Base-by-base conservation (phyloP, 352 stramenopile genomes). In the Phytophthora macrochlamydospora region DNA sequence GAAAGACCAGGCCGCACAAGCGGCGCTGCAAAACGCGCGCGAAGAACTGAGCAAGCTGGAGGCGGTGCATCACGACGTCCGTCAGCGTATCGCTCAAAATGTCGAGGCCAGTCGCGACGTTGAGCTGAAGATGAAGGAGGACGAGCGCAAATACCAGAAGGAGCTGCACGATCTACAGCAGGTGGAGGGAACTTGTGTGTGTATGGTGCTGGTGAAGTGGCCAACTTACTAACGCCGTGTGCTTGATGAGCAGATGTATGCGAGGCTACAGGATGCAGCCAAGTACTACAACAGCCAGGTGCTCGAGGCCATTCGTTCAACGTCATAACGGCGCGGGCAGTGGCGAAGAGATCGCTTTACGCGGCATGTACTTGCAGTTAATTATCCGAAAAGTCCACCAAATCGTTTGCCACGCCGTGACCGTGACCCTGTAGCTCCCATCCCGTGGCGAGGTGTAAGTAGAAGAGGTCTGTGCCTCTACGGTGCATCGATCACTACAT, bases 211-310 rank as follows among this genome's bases (percentile, higher is more conserved):
- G 35, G 49, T 42, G n/a, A 52, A 8, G 8, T 51, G 29, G 18
- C 56, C 49, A 50, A 9, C 14, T 46, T 61, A 31, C 52, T 56
- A 42, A 67, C 57, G 28, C 31, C 48, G 4, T 5, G 54, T 28
- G 24, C 60, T 11, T 28, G 66, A 9, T 56, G 43, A 7, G 54
- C 57, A 93, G 78, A 90, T 91, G 79, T 93, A 90, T 70, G 67
- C 69, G 13, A 78, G 83, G 18, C 61, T 93, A 54, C 79, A 88
- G 58, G 66, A 87, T 51, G 71, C 85, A 1, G 74, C 80, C 29
- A 67, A 90, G 59, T 82, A 78, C 60, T 93, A 93, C 78, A 93
- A 92, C 56, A 65, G 75, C 6, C 72, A 89, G 61, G 54, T 93
- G 24, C 67, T 87, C 13, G 62, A 87, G 32, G 83, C 71, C 45